Conservation (phyloP, 352 stramenopile genomes). For the Globisporangium apiculatum region DNA sequence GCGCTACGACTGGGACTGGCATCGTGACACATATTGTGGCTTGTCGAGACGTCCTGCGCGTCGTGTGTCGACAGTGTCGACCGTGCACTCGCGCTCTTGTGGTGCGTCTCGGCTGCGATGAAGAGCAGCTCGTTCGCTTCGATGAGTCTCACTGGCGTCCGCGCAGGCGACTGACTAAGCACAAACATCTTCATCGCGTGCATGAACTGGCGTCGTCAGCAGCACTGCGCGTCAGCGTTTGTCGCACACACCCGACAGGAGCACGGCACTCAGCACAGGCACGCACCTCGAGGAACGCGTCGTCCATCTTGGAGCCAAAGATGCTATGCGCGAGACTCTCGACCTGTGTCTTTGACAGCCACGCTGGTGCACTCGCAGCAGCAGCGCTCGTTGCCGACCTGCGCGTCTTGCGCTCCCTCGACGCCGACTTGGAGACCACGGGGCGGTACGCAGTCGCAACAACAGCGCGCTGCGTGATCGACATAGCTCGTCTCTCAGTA, state of each 20-base stretch:
- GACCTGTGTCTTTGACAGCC: slow-evolving; percentile 45
- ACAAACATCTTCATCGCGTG: slow-evolving; percentile 36
- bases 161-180: slow-evolving; percentile 11
- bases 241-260: neutral
- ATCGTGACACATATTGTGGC: neutral
- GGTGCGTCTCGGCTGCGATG: slow-evolving; percentile 35
- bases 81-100: slow-evolving; percentile 19
- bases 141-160: slow-evolving; percentile 17
- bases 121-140: slow-evolving; percentile 44
- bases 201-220: slow-evolving; percentile 25
- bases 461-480: slow-evolving; percentile 12
- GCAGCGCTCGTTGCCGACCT: slow-evolving; percentile 10
- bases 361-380: slow-evolving; percentile 10
- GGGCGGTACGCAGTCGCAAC: slow-evolving; percentile 21
- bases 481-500: no score
- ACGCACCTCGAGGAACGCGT: slow-evolving; percentile 39
- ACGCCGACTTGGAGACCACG: slow-evolving; percentile 8
- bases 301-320: slow-evolving; percentile 42
- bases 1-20: neutral
- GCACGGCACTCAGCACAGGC: neutral
- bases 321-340: slow-evolving; percentile 30
- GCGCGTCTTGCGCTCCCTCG: slow-evolving; percentile 17
- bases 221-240: neutral
- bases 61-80: neutral
- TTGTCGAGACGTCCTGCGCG: slow-evolving; percentile 3